phyloP scores from a whole-genome alignment of 2,329 filamentous ascomycete species.

The Zymoseptoria passerinii region DNA sequence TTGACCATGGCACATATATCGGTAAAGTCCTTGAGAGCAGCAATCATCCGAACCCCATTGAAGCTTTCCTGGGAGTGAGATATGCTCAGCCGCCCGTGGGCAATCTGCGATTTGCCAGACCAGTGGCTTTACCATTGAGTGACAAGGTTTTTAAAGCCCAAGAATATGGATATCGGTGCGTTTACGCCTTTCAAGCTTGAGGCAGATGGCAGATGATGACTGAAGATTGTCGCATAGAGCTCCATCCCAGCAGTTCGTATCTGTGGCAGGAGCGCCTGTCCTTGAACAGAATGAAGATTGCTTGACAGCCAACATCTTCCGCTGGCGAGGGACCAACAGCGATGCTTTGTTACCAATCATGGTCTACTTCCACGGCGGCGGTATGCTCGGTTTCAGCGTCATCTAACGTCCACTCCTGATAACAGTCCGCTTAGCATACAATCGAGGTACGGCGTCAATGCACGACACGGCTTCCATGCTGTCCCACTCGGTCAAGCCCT shows the following conservation, averaged over 20 bases:
- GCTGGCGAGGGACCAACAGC: not conserved
- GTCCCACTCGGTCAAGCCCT: not conserved
- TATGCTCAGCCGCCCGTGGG: slow-evolving; percentile 30
- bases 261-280: not conserved
- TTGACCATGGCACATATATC: not conserved
- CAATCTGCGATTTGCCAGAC: slow-evolving; percentile 26
- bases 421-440: not conserved
- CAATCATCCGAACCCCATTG: not conserved
- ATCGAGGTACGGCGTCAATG: slow-evolving; percentile 42
- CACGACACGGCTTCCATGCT: slow-evolving; percentile 15
- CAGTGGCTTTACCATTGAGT: not conserved
- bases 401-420: not conserved
- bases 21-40: not conserved
- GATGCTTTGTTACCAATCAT: not conserved
- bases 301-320: not conserved
- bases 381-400: slow-evolving; percentile 25
- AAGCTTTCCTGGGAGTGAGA: slow-evolving; percentile 24
- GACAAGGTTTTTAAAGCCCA: not conserved
- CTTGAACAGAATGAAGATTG: not conserved
- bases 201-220: not conserved
- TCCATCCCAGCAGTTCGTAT: not conserved
- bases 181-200: not conserved
- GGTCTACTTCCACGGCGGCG: slow-evolving; percentile 15
- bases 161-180: not conserved
- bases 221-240: not conserved